Evolutionary conservation across 345 rosid genomes (phyloP), one percentile per base, ranked within the genome.

Genomic region (Brassica cretica): DNA sequence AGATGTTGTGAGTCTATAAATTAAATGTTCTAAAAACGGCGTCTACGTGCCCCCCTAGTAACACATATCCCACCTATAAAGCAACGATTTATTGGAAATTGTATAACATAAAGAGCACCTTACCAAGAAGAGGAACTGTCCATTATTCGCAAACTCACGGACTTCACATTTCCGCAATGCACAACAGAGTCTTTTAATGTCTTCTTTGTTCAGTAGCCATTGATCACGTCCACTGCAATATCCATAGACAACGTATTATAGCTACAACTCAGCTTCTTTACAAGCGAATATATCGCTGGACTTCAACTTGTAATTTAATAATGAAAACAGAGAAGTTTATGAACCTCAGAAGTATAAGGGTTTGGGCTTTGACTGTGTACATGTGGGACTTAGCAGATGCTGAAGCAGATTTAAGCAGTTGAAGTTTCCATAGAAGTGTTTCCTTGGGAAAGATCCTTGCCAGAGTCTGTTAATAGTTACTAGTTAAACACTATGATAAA

Each of bases 101-200:
- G 44, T 37, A 37, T 41, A 10, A 41, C 5, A 51, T 5, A 51
- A n/a, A 14, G 56, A 51, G 18, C 56, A 51, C 56, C 56, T 49
- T 49, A 93, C 98, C 91, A 93, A 73, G 85, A 93, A 86, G 69
- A 87, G 88, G 72, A 90, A 88, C 78, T 89, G 98, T 29, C 89
- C 89, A 65, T 72, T 76, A 67, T 84, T 86, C 53, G 74, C 44
- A 63, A 89, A 85, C 8, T 16, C 74, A 51, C 97, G 92, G 56
- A 66, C 76, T 68, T 85, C 91, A 79, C 91, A 74, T 67, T 71
- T 85, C n/a, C 83, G 86, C 68, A 88, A 72, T 33, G 85, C 66
- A 67, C 16, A 53, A 41, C 33, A 44, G 61, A 89, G 88, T 74
- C 86, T 86, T 78, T 83, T 80, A 74, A 87, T 82, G 84, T 88